These are phyloP conservation scores for Euphorbia tirucalli DNA, from an alignment of 345 rosid species.

Conservation along the genomic window DNA sequence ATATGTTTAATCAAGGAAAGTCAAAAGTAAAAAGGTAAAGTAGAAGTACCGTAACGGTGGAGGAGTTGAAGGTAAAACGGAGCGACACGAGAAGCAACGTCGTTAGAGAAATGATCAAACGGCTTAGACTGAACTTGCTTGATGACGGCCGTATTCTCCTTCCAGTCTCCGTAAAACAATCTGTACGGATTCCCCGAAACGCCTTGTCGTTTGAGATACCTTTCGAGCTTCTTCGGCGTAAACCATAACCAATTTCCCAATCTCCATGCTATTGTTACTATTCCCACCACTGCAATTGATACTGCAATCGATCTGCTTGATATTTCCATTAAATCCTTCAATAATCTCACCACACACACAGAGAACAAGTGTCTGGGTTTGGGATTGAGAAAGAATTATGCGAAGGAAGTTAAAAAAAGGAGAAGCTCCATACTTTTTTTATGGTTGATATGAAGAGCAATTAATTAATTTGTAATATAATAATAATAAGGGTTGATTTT, in stretches of 20 bases:
- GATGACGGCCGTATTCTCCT: slow-evolving; percentile 17
- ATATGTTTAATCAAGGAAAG: no score
- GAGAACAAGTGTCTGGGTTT: no score
- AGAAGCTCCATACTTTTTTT: no score
- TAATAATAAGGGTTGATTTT: no score
- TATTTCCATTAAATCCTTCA: no score
- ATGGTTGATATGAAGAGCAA: no score
- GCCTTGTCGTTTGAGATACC: slow-evolving; percentile 41
- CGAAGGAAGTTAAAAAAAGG: no score
- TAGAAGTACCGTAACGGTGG: slow-evolving; percentile 6
- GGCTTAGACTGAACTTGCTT: slow-evolving; percentile 37
- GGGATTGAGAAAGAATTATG: background rate
- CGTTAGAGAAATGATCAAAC: slow-evolving; percentile 27
- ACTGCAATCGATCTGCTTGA: background rate
- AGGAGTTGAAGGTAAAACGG: slow-evolving; percentile 36
- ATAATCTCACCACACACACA: no score
- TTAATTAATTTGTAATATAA: no score
- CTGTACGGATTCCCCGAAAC: slow-evolving; percentile 41
- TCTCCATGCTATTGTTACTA: slow-evolving; percentile 22
- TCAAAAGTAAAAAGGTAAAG: no score
- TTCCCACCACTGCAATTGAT: background rate
- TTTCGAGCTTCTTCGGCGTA: slow-evolving; percentile 47
- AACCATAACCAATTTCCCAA: slow-evolving; percentile 45
- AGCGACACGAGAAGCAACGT: slow-evolving; percentile 31
- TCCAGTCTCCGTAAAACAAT: slow-evolving; percentile 40